Conservation (phyloP, 2,329 filamentous ascomycete genomes). For the Triangularia setosa region DNA sequence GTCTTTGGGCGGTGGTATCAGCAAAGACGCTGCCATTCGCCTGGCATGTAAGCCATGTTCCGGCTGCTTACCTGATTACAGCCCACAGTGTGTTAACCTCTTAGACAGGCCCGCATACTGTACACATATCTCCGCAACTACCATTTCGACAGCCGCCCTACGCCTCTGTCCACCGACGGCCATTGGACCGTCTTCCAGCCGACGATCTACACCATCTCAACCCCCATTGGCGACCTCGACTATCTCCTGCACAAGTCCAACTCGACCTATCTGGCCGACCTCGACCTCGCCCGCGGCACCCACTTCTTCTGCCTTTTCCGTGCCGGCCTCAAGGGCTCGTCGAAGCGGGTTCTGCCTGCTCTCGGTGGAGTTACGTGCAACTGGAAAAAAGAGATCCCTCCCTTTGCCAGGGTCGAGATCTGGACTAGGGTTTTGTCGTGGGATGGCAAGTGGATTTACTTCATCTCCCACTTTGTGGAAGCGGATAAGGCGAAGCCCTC, state of each 20-base stretch:
- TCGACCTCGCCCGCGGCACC: conserved; percentile 6
- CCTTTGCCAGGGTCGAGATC: background rate
- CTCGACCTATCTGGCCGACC: conserved; percentile 6
- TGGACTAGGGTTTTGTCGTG: conserved; percentile 9
- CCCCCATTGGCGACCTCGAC: conserved; percentile 2
- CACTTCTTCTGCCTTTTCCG: conserved; percentile 4
- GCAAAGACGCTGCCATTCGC: too few species aligned
- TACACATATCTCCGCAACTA: background rate
- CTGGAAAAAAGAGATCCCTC: background rate
- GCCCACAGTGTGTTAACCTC: too few species aligned
- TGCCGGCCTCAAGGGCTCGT: background rate
- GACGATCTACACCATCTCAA: background rate
- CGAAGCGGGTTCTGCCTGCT: background rate
- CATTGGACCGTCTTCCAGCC: conserved; percentile 5
- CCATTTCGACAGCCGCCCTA: background rate
- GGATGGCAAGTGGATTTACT: conserved; percentile 10
- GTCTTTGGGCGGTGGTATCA: too few species aligned
- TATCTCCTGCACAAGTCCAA: conserved; percentile 12
- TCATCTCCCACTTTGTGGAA: conserved; percentile 8
- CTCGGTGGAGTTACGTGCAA: background rate
- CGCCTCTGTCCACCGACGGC: background rate
- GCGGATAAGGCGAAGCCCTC: background rate
- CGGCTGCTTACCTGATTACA: too few species aligned
- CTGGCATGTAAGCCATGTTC: too few species aligned
- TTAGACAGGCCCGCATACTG: too few species aligned